Evolutionary conservation across 1,139 yeast species (phyloP).

Genomic region (Saccharomyces hybrid): DNA sequence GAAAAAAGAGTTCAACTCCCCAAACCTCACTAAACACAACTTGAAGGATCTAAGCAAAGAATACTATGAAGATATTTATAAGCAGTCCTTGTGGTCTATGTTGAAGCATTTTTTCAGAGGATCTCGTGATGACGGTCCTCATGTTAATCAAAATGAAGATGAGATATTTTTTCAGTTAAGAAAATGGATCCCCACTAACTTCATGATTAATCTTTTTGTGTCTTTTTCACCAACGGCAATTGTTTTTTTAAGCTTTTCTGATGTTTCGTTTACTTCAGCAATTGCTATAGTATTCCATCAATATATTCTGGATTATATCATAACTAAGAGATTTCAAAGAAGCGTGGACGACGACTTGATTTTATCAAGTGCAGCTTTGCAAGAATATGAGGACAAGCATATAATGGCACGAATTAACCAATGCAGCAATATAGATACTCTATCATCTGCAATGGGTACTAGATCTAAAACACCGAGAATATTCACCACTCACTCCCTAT

Average conservation of each 20-base stretch:
- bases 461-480: not conserved
- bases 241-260: constrained; percentile 34
- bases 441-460: constrained; percentile 33
- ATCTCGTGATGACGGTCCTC: not conserved
- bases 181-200: constrained; percentile 54
- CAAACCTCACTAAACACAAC: constrained; percentile 18
- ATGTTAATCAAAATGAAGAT: constrained; percentile 4
- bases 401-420: constrained; percentile 56
- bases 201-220: constrained; percentile 40
- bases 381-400: constrained; percentile 56
- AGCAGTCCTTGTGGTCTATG: constrained; percentile 20
- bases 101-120: constrained; percentile 11
- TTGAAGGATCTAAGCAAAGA: constrained; percentile 19
- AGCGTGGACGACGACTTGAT: constrained; percentile 53
- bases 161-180: constrained; percentile 42
- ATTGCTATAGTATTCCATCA: constrained; percentile 36
- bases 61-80: constrained; percentile 16
- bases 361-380: constrained; percentile 51
- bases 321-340: constrained; percentile 40
- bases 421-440: constrained; percentile 62
- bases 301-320: constrained; percentile 35
- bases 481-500: constrained; percentile 24
- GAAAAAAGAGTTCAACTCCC: constrained; percentile 13
- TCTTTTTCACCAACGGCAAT: constrained; percentile 53
- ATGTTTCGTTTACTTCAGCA: constrained; percentile 38